Evolutionary conservation across 2,329 filamentous ascomycete species (phyloP).

Genomic region (Didymella arachidicola): DNA sequence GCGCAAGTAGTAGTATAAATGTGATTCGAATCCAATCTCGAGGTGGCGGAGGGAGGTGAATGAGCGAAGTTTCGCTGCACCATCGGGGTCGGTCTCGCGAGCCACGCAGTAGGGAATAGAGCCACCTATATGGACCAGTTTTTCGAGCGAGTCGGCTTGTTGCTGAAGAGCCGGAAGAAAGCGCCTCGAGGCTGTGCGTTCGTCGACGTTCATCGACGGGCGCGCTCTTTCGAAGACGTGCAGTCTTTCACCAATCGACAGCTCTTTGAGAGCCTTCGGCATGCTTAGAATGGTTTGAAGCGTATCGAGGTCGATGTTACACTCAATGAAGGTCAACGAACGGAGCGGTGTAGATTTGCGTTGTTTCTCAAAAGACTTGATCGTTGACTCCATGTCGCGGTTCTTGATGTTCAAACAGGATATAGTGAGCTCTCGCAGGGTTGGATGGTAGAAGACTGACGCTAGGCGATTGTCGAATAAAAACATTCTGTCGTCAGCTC

Average conservation of each 20-base stretch:
- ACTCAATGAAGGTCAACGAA: slow-evolving; percentile 48
- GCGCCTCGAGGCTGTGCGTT: slow-evolving; percentile 33
- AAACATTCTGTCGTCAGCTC: slow-evolving; percentile 38
- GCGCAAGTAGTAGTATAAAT: slow-evolving; percentile 37
- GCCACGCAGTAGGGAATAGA: slow-evolving; percentile 21
- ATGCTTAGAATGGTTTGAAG: slow-evolving; percentile 40
- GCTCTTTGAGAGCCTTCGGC: slow-evolving; percentile 42
- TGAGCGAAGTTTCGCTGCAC: slow-evolving; percentile 32
- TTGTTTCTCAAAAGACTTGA: slow-evolving; percentile 20
- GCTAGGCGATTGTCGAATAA: slow-evolving; percentile 33
- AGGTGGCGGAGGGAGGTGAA: slow-evolving; percentile 38
- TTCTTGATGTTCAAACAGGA: slow-evolving; percentile 45
- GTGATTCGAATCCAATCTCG: slow-evolving; percentile 41
- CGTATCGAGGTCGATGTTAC: slow-evolving; percentile 44
- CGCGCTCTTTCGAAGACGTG: slow-evolving; percentile 38
- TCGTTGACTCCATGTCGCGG: slow-evolving; percentile 19
- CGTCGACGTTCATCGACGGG: slow-evolving; percentile 24
- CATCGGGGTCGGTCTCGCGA: slow-evolving; percentile 25
- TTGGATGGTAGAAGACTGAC: slow-evolving; percentile 46
- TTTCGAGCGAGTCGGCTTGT: slow-evolving; percentile 44
- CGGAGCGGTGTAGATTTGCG: slow-evolving; percentile 40
- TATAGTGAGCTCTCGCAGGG: slow-evolving; percentile 41
- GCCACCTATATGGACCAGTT: slow-evolving; percentile 41
- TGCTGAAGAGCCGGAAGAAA: slow-evolving; percentile 41
- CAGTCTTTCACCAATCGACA: slow-evolving; percentile 45